Evolutionary conservation across 345 rosid genomes (phyloP).

Genomic region (Eucalyptus curtisii): DNA sequence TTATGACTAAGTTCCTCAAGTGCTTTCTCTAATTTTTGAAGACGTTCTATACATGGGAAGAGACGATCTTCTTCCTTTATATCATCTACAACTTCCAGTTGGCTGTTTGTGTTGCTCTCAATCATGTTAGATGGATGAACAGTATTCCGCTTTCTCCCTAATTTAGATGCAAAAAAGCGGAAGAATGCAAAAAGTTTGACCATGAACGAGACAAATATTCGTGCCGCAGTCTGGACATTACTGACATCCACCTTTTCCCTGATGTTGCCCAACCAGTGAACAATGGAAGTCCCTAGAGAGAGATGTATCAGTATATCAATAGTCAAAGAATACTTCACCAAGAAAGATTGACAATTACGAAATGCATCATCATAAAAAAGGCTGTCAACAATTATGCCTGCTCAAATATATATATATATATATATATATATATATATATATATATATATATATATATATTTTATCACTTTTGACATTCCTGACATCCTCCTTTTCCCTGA

Average conservation of each 20-base stretch:
- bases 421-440: too few relatives aligned
- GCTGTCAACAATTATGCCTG: background rate
- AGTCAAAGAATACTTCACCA: background rate
- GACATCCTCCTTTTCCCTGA: slow-evolving; percentile 30
- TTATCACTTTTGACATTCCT: background rate
- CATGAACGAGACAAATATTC: slow-evolving; percentile 26
- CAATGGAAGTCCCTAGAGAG: slow-evolving; percentile 27
- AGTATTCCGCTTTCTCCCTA: slow-evolving; percentile 44
- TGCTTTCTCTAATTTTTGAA: slow-evolving; percentile 55
- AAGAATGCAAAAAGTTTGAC: slow-evolving; percentile 36
- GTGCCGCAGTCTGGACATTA: slow-evolving; percentile 13
- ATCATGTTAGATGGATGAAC: slow-evolving; percentile 29
- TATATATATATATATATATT: background rate
- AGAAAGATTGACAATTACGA: background rate
- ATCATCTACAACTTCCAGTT: background rate
- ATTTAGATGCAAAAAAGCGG: slow-evolving; percentile 15
- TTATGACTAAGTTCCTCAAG: slow-evolving; percentile 51
- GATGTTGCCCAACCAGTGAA: slow-evolving; percentile 23
- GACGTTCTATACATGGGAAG: slow-evolving; percentile 63
- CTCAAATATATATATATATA: background rate
- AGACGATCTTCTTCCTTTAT: slow-evolving; percentile 14
- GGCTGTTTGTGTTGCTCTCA: slow-evolving; percentile 9
- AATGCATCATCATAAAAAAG: background rate
- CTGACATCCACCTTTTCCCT: slow-evolving; percentile 32
- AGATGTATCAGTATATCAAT: background rate